phyloP scores from a whole-genome alignment of 202 grass and related monocot genomes.

The Panicum hallii region DNA sequence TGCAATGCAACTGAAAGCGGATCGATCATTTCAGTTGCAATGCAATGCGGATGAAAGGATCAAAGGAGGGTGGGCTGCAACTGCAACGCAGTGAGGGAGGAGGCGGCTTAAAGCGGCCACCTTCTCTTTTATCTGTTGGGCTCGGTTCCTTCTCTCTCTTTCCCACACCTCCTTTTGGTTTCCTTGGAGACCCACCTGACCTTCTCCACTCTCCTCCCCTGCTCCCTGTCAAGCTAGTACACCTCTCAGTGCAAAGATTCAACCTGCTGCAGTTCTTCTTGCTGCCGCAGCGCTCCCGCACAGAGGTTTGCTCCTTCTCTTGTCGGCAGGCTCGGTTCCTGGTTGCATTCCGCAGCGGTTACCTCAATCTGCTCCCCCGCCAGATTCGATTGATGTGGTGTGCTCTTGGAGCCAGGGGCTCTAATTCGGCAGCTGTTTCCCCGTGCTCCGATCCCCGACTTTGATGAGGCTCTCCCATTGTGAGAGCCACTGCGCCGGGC shows the following conservation, averaged over 20 bases:
- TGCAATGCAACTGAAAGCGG: neutral
- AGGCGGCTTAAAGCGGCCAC: neutral
- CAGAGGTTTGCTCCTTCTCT: slow-evolving; percentile 28
- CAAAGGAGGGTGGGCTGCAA: neutral
- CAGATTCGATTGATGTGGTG: slow-evolving; percentile 63
- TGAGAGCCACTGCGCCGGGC: slow-evolving; percentile 66
- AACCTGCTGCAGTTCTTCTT: slow-evolving; percentile 37
- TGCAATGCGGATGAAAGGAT: neutral
- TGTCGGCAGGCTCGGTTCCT: slow-evolving; percentile 2
- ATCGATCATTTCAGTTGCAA: neutral
- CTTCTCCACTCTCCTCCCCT: neutral
- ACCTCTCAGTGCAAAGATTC: slow-evolving; percentile 45
- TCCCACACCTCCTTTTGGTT: neutral
- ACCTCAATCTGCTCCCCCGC: slow-evolving; percentile 13
- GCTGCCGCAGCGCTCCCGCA: slow-evolving; percentile 6
- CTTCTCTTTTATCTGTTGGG: slow-evolving; percentile 42
- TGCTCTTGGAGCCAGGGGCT: slow-evolving; percentile 41
- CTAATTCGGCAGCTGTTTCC: slow-evolving; percentile 44
- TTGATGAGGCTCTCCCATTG: slow-evolving; percentile 87
- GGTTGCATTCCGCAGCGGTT: slow-evolving; percentile 20
- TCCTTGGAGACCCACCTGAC: slow-evolving; percentile 41
- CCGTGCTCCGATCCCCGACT: slow-evolving; percentile 44
- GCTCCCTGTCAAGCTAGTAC: neutral
- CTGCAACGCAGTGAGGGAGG: no score
- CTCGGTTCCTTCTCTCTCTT: slow-evolving; percentile 3